These are phyloP conservation scores for Spatholobus suberectus DNA, from an alignment of 306 rosid species.

Conservation along the genomic window DNA sequence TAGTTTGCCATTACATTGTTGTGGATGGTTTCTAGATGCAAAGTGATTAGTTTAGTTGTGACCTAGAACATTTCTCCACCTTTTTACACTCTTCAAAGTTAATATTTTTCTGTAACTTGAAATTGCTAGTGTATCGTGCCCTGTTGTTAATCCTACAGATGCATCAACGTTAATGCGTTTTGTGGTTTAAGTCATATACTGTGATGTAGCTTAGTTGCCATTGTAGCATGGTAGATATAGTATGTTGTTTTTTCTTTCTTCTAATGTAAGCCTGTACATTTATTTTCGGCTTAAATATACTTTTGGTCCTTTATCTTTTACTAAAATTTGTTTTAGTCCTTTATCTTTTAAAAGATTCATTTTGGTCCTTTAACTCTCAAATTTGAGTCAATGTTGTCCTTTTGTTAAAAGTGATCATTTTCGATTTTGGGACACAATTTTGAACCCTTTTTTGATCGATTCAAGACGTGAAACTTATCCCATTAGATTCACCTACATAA, in stretches of 20 bases:
- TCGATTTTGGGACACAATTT: no score
- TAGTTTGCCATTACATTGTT: background rate
- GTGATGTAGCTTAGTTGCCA: background rate
- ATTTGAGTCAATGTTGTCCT: no score
- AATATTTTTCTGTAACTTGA: background rate
- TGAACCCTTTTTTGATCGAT: no score
- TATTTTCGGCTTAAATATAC: no score
- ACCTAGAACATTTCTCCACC: background rate
- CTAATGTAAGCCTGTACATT: conserved; percentile 20
- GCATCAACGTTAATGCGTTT: background rate
- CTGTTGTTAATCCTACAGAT: background rate
- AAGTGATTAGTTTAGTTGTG: background rate
- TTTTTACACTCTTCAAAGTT: background rate
- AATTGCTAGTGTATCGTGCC: background rate
- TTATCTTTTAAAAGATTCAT: no score
- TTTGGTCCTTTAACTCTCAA: no score
- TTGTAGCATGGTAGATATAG: background rate
- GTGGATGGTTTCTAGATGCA: background rate
- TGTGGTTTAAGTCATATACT: background rate
- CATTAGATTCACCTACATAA: no score
- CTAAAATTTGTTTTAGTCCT: no score
- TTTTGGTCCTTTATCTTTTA: no score
- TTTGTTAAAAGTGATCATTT: no score
- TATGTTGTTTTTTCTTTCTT: background rate
- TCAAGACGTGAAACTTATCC: no score